A percentile compares a stretch with the other conserved stretches of the same genome.
phyloP scores from a whole-genome alignment of 306 rosid species.

The Urtica urens region DNA sequence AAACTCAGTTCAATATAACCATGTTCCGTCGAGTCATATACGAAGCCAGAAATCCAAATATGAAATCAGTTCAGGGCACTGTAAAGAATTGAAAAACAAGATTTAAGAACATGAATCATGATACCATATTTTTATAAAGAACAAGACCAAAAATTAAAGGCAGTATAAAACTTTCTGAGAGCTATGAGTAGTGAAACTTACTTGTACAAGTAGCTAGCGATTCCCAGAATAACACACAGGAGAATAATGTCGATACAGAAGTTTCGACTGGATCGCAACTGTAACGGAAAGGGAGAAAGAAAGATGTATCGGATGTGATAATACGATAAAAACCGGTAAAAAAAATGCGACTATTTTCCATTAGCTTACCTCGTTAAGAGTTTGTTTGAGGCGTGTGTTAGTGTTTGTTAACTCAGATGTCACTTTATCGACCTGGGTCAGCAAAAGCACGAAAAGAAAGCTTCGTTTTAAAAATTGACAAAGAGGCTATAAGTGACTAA shows the following conservation, averaged over 20 bases:
- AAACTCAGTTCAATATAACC: too few relatives aligned
- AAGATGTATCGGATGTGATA: background rate
- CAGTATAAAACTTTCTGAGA: too few relatives aligned
- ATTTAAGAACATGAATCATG: too few relatives aligned
- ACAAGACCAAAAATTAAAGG: too few relatives aligned
- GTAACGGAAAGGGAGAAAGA: constrained; percentile 24
- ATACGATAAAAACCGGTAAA: background rate
- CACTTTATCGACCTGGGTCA: constrained; percentile 53
- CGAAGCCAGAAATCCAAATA: too few relatives aligned
- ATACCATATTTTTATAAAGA: too few relatives aligned
- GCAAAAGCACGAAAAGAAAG: background rate
- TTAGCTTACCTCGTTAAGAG: constrained; percentile 49
- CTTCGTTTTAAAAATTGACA: background rate
- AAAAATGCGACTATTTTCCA: background rate
- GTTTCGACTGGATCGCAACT: constrained; percentile 85
- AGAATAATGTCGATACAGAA: constrained; percentile 78
- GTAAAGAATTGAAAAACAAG: too few relatives aligned
- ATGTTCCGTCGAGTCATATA: too few relatives aligned
- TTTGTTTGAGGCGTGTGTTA: constrained; percentile 63
- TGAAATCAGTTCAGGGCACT: too few relatives aligned
- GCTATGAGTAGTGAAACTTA: constrained; percentile 25
- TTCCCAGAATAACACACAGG: constrained; percentile 69
- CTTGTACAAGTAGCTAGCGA: constrained; percentile 58
- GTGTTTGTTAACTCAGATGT: constrained; percentile 50
- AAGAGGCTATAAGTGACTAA: too few relatives aligned